phyloP scores from a whole-genome alignment of 352 stramenopile genomes.

The Phytophthora crassamura region DNA sequence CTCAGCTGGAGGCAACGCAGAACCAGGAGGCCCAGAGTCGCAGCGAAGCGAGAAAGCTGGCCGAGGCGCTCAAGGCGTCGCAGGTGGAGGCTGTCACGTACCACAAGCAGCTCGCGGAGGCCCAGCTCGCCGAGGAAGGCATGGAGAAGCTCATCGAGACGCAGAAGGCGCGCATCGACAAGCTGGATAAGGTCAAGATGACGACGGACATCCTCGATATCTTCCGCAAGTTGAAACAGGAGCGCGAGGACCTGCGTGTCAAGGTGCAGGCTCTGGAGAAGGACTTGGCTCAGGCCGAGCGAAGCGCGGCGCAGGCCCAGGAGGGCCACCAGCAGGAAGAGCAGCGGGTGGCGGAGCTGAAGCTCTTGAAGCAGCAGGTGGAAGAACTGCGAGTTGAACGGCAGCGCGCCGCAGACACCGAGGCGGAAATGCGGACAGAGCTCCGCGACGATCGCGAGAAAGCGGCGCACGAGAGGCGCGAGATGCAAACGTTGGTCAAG shows the following conservation, averaged over 20 bases:
- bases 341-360: conserved; percentile 39
- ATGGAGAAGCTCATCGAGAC: conserved; percentile 55
- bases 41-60: conserved; percentile 56
- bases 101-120: conserved; percentile 53
- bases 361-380: conserved; percentile 44
- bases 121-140: conserved; percentile 49
- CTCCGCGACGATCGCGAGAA: conserved; percentile 56
- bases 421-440: conserved; percentile 41
- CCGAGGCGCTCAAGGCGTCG: conserved; percentile 59
- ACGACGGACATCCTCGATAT: conserved; percentile 73
- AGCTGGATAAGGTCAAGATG: conserved; percentile 88
- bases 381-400: conserved; percentile 54
- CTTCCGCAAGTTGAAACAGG: conserved; percentile 73
- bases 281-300: conserved; percentile 36
- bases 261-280: conserved; percentile 49
- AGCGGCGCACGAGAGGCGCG: conserved; percentile 53
- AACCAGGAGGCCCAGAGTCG: conserved; percentile 54
- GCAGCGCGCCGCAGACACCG: conserved; percentile 30
- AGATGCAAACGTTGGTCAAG: conserved; percentile 56
- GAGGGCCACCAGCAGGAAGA: conserved; percentile 29
- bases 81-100: conserved; percentile 64
- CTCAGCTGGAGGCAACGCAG: conserved; percentile 58
- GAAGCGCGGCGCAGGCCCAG: conserved; percentile 15
- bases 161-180: conserved; percentile 73
- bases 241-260: conserved; percentile 55